Evolutionary conservation across 805 yeast genomes (phyloP), one percentile per base, ranked within the genome.

Genomic region (Pichia rugopelliculosa): DNA sequence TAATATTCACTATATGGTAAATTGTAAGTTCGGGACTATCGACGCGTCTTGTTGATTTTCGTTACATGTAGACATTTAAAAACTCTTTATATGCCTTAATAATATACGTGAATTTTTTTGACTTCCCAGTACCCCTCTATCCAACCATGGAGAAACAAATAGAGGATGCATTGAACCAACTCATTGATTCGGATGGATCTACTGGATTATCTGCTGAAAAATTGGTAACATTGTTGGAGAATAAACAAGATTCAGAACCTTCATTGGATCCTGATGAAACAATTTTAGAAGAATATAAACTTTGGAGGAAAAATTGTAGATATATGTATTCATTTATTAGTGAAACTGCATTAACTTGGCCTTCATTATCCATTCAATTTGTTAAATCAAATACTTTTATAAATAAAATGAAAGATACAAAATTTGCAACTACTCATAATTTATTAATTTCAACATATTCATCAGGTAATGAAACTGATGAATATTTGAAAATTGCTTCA

Each of bases 251-350:
- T 36, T 13, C 21, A 2, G 39, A 22, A 2, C 6, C 1, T 6
- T 4, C 15, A n/a, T 20, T 34, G 4, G 46, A 52, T 21, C 47
- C 50, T 6, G 58, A 51, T 17, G 48, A 49, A 26, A 69, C 77
- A 13, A 74, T 78, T 45, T 68, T 77, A 51, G 82, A 77, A 54
- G 95, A 86, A 60, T 85, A 86, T 59, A 80, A 82, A 50, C 63
- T 85, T 52, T 86, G 95, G 95, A 74, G 87, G 50, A 79, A 84
- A 58, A 86, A 84, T 58, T 85, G 90, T 54, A 82, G 86, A 12
- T 79, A 74, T 56, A 84, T 86, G 93, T 86, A 86, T 55, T 89
- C 85, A 56, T 85, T 82, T 60, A 87, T 86, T 27, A 79, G 84
- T 42, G 93, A 86, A 59, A 83, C 91, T 0, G 87, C 84, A 3